Percentiles rank a stretch among this genome's conserved stretches.
Evolutionary conservation across 2,329 filamentous ascomycete species (phyloP).

Genomic region (Parascedosporium putredinis): DNA sequence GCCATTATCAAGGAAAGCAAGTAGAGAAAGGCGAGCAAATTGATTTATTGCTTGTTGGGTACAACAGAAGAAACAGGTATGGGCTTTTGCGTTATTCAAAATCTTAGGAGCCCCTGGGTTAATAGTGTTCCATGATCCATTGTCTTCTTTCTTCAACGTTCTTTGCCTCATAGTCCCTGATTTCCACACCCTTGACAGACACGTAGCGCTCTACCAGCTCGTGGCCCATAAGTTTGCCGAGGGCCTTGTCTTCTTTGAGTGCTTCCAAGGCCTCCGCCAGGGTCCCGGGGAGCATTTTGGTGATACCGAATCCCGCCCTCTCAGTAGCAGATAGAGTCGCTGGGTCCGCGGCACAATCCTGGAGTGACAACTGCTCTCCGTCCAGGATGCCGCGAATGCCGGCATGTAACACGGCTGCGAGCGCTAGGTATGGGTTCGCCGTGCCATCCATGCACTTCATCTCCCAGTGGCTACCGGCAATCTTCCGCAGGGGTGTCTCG

Average conservation of each 20-base stretch:
- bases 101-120: too few relatives aligned
- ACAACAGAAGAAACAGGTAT: too few relatives aligned
- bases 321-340: constrained; percentile 35
- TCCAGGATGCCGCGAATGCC: constrained; percentile 18
- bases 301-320: constrained; percentile 42
- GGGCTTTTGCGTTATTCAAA: too few relatives aligned
- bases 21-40: not conserved
- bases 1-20: constrained; percentile 6
- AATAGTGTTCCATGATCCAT: constrained; percentile 34
- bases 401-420: constrained; percentile 22
- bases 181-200: constrained; percentile 48
- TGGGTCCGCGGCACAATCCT: constrained; percentile 47
- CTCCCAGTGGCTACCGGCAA: constrained; percentile 63
- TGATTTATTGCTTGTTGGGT: too few relatives aligned
- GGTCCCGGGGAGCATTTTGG: constrained; percentile 39
- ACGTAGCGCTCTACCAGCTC: constrained; percentile 46
- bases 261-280: constrained; percentile 44
- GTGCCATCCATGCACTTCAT: constrained; percentile 68
- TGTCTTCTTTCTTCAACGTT: constrained; percentile 31
- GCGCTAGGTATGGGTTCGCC: constrained; percentile 64
- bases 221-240: constrained; percentile 35
- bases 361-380: constrained; percentile 30
- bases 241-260: constrained; percentile 34
- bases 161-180: constrained; percentile 39
- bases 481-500: constrained; percentile 61